Evolutionary conservation across 768 basidiomycete genomes (phyloP).

Genomic region (Tylopilus intermedius): DNA sequence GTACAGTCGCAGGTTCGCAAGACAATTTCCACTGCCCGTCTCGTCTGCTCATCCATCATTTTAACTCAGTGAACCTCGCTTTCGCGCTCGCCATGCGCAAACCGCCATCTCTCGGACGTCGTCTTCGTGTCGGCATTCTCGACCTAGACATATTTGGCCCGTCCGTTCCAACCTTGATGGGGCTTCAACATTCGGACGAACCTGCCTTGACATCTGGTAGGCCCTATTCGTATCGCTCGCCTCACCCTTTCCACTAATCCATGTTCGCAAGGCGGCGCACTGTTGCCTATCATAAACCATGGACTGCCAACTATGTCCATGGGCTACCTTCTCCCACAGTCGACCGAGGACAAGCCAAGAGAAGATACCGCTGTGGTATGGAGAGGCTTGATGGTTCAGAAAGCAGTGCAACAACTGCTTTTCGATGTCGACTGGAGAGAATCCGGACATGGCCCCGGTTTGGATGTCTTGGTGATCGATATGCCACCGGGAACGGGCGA

Average conservation of each 20-base stretch:
- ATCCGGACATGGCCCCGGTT: slow-evolving; percentile 33
- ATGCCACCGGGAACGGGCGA: slow-evolving; percentile 98
- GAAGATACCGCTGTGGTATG: slow-evolving; percentile 84
- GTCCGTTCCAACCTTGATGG: slow-evolving; percentile 90
- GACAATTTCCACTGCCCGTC: neutral
- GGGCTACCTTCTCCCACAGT: slow-evolving; percentile 80
- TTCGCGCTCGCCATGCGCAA: slow-evolving; percentile 58
- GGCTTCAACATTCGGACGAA: slow-evolving; percentile 71
- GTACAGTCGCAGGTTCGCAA: slow-evolving; percentile 77
- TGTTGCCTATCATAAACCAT: slow-evolving; percentile 83
- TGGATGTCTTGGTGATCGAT: slow-evolving; percentile 88
- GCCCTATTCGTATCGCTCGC: slow-evolving; percentile 16
- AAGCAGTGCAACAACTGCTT: slow-evolving; percentile 91
- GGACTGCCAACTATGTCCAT: slow-evolving; percentile 94
- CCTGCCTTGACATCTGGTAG: slow-evolving; percentile 69
- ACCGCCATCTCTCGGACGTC: slow-evolving; percentile 28
- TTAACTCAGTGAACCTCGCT: slow-evolving; percentile 67
- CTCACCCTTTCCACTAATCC: neutral
- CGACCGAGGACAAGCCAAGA: slow-evolving; percentile 42
- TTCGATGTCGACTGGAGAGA: slow-evolving; percentile 92
- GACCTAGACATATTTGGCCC: slow-evolving; percentile 97
- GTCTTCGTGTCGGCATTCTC: slow-evolving; percentile 74
- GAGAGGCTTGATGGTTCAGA: slow-evolving; percentile 98
- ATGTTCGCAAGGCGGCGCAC: slow-evolving; percentile 53
- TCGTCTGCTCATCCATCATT: slow-evolving; percentile 7